Conservation (phyloP, 352 stramenopile species). For the Halophytophthora batemanensis region DNA sequence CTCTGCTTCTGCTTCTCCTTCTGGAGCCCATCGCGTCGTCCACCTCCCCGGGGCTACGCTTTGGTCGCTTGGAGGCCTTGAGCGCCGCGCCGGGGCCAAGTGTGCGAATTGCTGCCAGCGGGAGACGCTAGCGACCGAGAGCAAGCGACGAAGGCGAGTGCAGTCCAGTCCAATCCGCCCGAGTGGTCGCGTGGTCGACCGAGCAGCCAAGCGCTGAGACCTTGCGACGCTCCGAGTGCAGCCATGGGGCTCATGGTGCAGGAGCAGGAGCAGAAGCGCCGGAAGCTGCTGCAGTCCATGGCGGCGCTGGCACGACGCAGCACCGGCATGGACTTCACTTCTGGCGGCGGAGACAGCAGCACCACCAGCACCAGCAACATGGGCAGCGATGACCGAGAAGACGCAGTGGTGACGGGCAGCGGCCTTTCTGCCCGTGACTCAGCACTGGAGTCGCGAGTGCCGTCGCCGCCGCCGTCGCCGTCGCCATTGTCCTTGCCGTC, state of each 20-base stretch:
- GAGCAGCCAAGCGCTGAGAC: background rate
- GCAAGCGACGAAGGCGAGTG: too few relatives aligned
- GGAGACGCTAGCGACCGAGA: too few relatives aligned
- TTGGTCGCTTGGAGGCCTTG: too few relatives aligned
- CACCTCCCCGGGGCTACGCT: too few relatives aligned
- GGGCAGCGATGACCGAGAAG: background rate
- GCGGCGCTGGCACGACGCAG: slow-evolving; percentile 25
- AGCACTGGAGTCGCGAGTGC: too few relatives aligned
- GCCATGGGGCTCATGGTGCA: slow-evolving; percentile 36
- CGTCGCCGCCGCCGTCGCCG: slow-evolving; percentile 8
- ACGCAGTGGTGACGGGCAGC: slow-evolving; percentile 9
- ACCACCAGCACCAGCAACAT: slow-evolving; percentile 6
- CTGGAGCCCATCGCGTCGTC: too few relatives aligned
- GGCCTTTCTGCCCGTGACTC: background rate
- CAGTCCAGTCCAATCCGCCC: too few relatives aligned
- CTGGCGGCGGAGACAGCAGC: slow-evolving; percentile 1
- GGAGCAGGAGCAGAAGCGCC: slow-evolving; percentile 30
- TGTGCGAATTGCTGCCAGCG: too few relatives aligned
- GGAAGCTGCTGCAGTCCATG: slow-evolving; percentile 37
- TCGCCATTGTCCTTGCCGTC: slow-evolving; percentile 28
- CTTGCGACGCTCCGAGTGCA: slow-evolving; percentile 2
- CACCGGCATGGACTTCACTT: background rate
- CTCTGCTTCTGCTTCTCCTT: too few relatives aligned
- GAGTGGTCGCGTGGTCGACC: too few relatives aligned
- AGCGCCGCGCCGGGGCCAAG: too few relatives aligned